Percentiles rank a stretch among this genome's conserved stretches.
Evolutionary conservation across 23 red algal species (phyloP).

Genomic region (Gracilaria caudata): DNA sequence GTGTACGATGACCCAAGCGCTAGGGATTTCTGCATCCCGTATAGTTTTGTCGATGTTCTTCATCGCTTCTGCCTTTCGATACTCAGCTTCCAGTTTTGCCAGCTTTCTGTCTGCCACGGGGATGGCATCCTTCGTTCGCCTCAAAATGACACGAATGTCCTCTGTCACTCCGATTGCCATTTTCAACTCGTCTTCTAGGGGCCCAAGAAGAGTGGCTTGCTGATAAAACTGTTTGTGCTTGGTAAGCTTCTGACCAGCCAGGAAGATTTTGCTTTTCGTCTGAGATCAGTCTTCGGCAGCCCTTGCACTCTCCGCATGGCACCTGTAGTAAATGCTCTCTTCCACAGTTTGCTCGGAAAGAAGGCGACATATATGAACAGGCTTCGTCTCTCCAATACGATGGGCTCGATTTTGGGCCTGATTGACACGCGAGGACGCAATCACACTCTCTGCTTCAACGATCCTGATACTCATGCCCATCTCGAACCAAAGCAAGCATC

Average conservation of each 20-base stretch:
- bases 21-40: slow-evolving; percentile 23
- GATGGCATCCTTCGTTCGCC: slow-evolving; percentile 36
- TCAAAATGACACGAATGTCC: slow-evolving; percentile 32
- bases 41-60: slow-evolving; percentile 54
- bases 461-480: too few species aligned
- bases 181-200: slow-evolving; percentile 67
- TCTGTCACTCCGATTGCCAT: slow-evolving; percentile 34
- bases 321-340: too few species aligned
- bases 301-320: too few species aligned
- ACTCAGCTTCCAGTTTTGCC: slow-evolving; percentile 37
- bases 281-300: too few species aligned
- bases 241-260: slow-evolving; percentile 64
- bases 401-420: too few species aligned
- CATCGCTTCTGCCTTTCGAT: slow-evolving; percentile 61
- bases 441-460: too few species aligned
- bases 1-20: slow-evolving; percentile 60
- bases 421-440: too few species aligned
- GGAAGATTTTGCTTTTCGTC: slow-evolving; percentile 84
- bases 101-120: slow-evolving; percentile 62
- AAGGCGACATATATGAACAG: too few species aligned
- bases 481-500: too few species aligned
- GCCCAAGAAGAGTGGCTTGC: slow-evolving; percentile 82
- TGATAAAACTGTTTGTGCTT: slow-evolving; percentile 82
- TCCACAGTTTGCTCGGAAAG: too few species aligned
- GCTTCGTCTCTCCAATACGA: too few species aligned